A percentile compares a stretch with the other conserved stretches of the same genome.
phyloP scores from a whole-genome alignment of 352 stramenopile genomes.

The Globisporangium cystogenes region DNA sequence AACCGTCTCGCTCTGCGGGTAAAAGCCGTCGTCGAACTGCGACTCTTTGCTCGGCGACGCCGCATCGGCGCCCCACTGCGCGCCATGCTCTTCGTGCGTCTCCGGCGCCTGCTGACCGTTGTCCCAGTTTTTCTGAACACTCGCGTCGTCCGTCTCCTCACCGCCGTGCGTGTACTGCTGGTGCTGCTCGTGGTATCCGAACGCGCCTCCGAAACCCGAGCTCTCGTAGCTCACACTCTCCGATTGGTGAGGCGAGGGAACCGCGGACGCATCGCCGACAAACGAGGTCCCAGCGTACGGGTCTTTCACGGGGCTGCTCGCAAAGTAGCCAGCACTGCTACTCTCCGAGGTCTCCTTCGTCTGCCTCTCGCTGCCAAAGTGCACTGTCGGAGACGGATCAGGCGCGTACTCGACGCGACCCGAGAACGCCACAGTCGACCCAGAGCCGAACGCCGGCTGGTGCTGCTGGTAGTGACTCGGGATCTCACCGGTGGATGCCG shows the following conservation, averaged over 20 bases:
- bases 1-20: conserved; percentile 3
- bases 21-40: conserved; percentile 3
- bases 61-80: not conserved
- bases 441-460: conserved; percentile 3
- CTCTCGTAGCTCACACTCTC: not conserved
- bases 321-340: conserved; percentile 1
- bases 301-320: conserved; percentile 7
- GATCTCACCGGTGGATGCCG: conserved; percentile 1
- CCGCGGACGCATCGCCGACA: not conserved
- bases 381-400: not conserved
- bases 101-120: conserved; percentile 1
- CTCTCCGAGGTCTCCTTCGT: not conserved
- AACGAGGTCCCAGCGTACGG: not conserved
- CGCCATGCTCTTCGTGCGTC: not conserved
- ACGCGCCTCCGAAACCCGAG: not conserved
- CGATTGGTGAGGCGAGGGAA: not conserved
- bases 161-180: not conserved
- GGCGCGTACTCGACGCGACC: not conserved
- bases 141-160: not conserved
- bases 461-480: not conserved
- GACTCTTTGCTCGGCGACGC: conserved; percentile 5
- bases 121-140: conserved; percentile 7
- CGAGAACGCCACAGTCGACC: not conserved
- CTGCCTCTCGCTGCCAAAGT: not conserved
- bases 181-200: not conserved